A percentile compares a stretch with the other conserved stretches of the same genome.
Evolutionary conservation across 2,329 filamentous ascomycete genomes (phyloP).

Genomic region (Colletotrichum lentis): DNA sequence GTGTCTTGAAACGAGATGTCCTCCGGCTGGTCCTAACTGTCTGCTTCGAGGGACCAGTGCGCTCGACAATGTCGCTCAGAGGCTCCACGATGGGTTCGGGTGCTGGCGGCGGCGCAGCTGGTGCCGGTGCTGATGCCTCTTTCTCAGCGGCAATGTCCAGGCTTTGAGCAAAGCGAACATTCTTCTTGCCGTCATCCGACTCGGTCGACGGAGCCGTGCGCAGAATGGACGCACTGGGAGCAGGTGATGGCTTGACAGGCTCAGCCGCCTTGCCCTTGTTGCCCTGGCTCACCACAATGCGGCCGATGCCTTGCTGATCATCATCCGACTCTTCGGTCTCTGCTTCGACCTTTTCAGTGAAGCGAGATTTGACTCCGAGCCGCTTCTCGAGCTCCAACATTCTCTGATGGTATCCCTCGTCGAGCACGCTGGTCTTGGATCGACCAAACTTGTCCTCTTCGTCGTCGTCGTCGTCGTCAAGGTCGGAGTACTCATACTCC

Average conservation of each 20-base stretch:
- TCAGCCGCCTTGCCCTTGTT: constrained; percentile 21
- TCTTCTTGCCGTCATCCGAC: constrained; percentile 63
- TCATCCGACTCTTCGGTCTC: constrained; percentile 50
- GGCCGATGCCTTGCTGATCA: constrained; percentile 62
- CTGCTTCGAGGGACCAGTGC: constrained; percentile 44
- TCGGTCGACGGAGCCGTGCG: constrained; percentile 33
- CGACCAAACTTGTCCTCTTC: constrained; percentile 81
- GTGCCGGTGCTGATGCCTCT: not conserved
- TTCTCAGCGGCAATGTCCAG: constrained; percentile 71
- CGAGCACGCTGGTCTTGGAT: constrained; percentile 71
- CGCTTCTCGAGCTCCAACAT: constrained; percentile 88
- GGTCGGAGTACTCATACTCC: constrained; percentile 59
- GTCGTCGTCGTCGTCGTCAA: constrained; percentile 63
- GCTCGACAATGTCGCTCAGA: constrained; percentile 63
- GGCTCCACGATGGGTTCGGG: constrained; percentile 54
- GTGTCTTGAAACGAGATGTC: constrained; percentile 62
- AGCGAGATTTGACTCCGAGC: constrained; percentile 66
- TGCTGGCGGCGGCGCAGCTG: constrained; percentile 22
- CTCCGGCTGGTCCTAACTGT: constrained; percentile 49
- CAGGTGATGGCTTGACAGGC: constrained; percentile 13
- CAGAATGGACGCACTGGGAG: constrained; percentile 36
- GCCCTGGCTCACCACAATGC: constrained; percentile 57
- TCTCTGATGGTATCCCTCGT: constrained; percentile 76
- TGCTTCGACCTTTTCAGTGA: constrained; percentile 49
- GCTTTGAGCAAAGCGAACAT: constrained; percentile 79